These are phyloP conservation scores for Microbotryum saponariae DNA, from an alignment of 1,284 basidiomycete genomes.

Conservation along the genomic window DNA sequence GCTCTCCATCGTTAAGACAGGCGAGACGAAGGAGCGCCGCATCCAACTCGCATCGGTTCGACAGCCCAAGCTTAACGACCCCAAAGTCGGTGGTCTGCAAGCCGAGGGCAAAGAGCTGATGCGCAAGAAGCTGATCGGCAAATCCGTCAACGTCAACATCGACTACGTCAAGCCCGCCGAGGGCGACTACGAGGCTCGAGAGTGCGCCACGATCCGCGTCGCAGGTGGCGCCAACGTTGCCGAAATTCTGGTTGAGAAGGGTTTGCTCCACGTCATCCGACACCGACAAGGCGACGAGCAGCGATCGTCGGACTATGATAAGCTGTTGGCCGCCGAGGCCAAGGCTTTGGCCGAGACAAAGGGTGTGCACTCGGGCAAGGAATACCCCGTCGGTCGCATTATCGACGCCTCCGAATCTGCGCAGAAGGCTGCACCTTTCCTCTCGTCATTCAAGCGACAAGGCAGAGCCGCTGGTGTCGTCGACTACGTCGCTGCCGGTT, in stretches of 20 bases:
- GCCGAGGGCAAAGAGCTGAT: conserved; percentile 85
- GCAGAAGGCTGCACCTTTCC: conserved; percentile 62
- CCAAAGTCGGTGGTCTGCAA: conserved; percentile 79
- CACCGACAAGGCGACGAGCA: conserved; percentile 91
- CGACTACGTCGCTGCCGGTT: conserved; percentile 87
- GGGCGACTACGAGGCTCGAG: conserved; percentile 85
- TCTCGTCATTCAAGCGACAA: conserved; percentile 83
- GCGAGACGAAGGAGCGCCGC: conserved; percentile 65
- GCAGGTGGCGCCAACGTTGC: conserved; percentile 65
- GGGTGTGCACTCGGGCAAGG: conserved; percentile 90
- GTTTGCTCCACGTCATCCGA: conserved; percentile 78
- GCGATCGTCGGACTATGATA: conserved; percentile 86
- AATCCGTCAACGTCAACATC: conserved; percentile 65
- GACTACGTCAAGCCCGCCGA: conserved; percentile 89
- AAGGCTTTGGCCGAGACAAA: conserved; percentile 59
- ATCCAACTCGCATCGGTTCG: conserved; percentile 55
- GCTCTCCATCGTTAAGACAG: conserved; percentile 69
- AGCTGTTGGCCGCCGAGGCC: conserved; percentile 88
- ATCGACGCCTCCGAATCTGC: conserved; percentile 83
- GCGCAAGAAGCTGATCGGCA: conserved; percentile 82
- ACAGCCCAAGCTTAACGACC: conserved; percentile 54
- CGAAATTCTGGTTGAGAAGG: conserved; percentile 86
- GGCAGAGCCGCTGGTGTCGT: conserved; percentile 78
- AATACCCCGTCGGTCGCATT: conserved; percentile 56
- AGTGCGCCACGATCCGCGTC: conserved; percentile 71